Percentiles rank a stretch among this genome's conserved stretches.
Conservation (phyloP, 805 yeast species). For the Zygoascus ofunaensis region DNA sequence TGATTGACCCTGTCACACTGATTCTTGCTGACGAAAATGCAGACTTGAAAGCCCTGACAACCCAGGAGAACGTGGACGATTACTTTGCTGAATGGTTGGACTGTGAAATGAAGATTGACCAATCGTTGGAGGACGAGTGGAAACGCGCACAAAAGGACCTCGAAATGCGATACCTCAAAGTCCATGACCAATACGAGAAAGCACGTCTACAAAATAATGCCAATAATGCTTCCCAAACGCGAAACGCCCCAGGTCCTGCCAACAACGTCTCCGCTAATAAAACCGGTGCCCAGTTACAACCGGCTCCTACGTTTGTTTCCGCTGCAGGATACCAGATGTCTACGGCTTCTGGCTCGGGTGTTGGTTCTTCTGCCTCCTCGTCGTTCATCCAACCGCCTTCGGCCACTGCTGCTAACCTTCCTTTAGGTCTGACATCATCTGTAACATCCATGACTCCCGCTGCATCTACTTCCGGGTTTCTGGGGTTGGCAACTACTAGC, state of each 20-base stretch:
- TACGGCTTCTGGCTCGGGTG: background rate
- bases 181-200: constrained; percentile 26
- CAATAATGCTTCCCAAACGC: background rate
- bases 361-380: background rate
- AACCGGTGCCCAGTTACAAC: background rate
- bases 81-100: constrained; percentile 14
- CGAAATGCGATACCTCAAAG: constrained; percentile 29
- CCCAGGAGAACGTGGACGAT: constrained; percentile 15
- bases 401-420: too few species aligned
- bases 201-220: constrained; percentile 13
- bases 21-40: constrained; percentile 10
- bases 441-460: too few species aligned
- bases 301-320: background rate
- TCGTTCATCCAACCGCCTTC: background rate
- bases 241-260: too few species aligned
- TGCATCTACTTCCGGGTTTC: constrained; percentile 1
- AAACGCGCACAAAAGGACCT: constrained; percentile 26
- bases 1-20: constrained; percentile 15
- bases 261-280: background rate
- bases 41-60: background rate
- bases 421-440: too few species aligned
- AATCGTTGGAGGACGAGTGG: constrained; percentile 30
- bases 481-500: background rate
- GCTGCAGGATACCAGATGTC: background rate
- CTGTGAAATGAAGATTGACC: constrained; percentile 20